Evolutionary conservation across 495 filamentous ascomycete species (phyloP).

Genomic region (Podospora comata): DNA sequence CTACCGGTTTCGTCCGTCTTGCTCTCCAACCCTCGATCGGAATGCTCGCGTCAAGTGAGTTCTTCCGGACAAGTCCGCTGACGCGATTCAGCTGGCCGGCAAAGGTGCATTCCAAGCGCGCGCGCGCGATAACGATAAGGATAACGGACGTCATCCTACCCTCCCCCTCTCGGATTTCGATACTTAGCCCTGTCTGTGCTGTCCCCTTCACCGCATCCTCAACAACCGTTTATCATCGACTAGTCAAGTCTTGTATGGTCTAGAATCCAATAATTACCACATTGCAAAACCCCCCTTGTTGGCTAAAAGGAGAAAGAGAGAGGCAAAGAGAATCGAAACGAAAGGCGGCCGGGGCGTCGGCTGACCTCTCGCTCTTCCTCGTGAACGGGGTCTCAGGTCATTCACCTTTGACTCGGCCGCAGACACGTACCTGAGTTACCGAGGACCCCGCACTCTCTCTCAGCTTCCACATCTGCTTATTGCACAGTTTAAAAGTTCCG

Average conservation of each 20-base stretch:
- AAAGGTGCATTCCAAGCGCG: neutral
- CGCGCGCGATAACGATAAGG: neutral
- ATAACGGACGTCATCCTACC: neutral
- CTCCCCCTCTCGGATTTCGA: neutral
- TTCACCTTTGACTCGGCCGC: too few species aligned
- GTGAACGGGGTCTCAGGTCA: neutral
- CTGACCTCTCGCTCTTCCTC: neutral
- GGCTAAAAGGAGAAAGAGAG: neutral
- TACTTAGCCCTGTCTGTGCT: neutral
- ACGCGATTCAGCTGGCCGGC: neutral
- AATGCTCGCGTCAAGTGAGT: neutral
- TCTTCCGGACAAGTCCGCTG: neutral
- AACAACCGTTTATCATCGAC: neutral
- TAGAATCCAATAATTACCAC: neutral
- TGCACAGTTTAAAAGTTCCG: neutral
- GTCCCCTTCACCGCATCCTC: neutral
- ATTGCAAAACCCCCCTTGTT: neutral
- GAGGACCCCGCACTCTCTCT: too few species aligned
- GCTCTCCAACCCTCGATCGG: neutral
- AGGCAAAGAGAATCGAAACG: neutral
- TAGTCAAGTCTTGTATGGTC: neutral
- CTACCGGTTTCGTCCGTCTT: neutral
- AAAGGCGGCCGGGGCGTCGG: neutral
- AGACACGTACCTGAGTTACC: too few species aligned
- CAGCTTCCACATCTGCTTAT: neutral